Percentiles rank a stretch among this genome's conserved stretches.
Conservation (phyloP, 495 filamentous ascomycete species). For the Penicillium macrosclerotiorum region DNA sequence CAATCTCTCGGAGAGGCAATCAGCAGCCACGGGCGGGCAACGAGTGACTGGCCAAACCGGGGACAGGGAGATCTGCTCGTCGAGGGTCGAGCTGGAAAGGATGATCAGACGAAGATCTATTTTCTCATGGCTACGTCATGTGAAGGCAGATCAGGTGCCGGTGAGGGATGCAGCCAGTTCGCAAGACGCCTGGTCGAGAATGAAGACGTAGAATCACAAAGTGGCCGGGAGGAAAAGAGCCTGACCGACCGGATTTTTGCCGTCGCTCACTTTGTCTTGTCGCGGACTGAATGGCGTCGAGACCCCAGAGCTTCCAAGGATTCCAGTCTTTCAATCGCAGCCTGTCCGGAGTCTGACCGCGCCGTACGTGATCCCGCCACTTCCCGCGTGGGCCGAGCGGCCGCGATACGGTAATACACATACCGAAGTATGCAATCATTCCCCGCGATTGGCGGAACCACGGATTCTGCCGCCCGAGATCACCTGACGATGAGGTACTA, state of each 20-base stretch:
- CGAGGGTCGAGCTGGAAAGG: slow-evolving; percentile 18
- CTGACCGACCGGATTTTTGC: no score
- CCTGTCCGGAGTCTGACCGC: slow-evolving; percentile 6
- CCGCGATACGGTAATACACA: slow-evolving; percentile 14
- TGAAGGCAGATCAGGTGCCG: slow-evolving; percentile 20
- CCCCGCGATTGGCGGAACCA: slow-evolving; percentile 19
- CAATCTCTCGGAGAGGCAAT: neutral
- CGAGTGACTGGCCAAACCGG: neutral
- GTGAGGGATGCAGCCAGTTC: slow-evolving; percentile 9
- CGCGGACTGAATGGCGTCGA: slow-evolving; percentile 3
- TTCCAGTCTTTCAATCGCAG: slow-evolving; percentile 2
- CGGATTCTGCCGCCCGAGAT: slow-evolving; percentile 4
- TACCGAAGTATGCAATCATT: slow-evolving; percentile 12
- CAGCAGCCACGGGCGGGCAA: neutral
- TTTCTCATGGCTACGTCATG: slow-evolving; percentile 46
- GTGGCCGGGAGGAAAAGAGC: no score
- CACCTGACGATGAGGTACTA: slow-evolving; percentile 21
- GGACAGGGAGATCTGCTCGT: neutral
- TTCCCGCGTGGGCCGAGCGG: neutral
- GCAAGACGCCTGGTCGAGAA: no score
- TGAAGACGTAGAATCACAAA: no score
- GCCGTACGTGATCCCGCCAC: slow-evolving; percentile 7
- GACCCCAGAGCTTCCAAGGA: slow-evolving; percentile 1
- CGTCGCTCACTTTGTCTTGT: neutral
- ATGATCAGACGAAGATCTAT: slow-evolving; percentile 25